These are phyloP conservation scores for Malassezia psittaci DNA, from an alignment of 1,284 basidiomycete genomes.

Conservation along the genomic window DNA sequence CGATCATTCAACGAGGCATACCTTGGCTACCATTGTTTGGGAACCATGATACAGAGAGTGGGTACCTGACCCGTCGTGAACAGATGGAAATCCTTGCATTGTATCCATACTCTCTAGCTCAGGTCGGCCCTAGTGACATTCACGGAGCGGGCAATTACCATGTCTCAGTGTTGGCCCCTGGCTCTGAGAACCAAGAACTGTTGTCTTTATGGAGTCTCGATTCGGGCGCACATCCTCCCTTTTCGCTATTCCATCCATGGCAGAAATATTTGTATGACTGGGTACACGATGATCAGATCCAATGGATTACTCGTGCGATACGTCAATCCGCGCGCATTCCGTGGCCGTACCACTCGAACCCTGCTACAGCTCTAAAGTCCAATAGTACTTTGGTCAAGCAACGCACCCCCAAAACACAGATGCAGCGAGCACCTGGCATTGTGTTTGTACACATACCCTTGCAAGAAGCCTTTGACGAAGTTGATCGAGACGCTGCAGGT, in stretches of 20 bases:
- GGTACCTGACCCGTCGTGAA: conserved; percentile 30
- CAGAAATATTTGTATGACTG: conserved; percentile 31
- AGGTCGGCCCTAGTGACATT: conserved; percentile 66
- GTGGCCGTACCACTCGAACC: conserved; percentile 25
- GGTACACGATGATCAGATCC: conserved; percentile 32
- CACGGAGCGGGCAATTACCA: conserved; percentile 43
- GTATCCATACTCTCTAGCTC: conserved; percentile 69
- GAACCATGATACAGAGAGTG: conserved; percentile 57
- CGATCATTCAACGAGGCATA: conserved; percentile 64
- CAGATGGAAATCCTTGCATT: conserved; percentile 62
- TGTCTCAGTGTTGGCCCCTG: conserved; percentile 17
- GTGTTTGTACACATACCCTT: conserved; percentile 45
- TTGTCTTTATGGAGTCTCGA: conserved; percentile 87
- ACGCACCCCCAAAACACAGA: neutral
- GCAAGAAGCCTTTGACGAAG: conserved; percentile 33
- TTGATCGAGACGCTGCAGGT: conserved; percentile 15
- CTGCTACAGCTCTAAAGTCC: conserved; percentile 10
- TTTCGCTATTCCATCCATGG: conserved; percentile 24
- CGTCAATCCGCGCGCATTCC: conserved; percentile 11
- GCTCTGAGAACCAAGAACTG: conserved; percentile 59
- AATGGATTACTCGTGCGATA: conserved; percentile 27
- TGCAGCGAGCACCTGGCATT: conserved; percentile 27
- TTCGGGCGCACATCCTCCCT: conserved; percentile 56
- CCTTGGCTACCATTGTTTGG: conserved; percentile 82
- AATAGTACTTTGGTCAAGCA: conserved; percentile 17